phyloP scores from a whole-genome alignment of 1,139 yeast species.

The Pichiaceae sp. region DNA sequence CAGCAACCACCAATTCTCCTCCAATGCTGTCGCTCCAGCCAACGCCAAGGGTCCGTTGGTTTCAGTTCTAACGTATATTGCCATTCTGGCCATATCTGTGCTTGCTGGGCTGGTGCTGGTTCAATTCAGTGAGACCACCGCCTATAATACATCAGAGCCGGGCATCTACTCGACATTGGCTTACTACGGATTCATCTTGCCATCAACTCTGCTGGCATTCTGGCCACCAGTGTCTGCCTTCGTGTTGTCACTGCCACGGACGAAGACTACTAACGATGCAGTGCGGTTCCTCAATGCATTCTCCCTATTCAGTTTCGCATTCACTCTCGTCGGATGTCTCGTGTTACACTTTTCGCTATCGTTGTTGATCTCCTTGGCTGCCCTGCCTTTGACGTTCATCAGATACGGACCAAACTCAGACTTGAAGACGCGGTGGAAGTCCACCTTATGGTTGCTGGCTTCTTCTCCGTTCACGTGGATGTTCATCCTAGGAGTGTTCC shows the following conservation, averaged over 20 bases:
- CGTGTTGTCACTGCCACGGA: neutral
- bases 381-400: conserved; percentile 66
- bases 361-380: conserved; percentile 53
- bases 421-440: conserved; percentile 6
- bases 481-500: conserved; percentile 17
- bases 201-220: conserved; percentile 6
- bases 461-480: conserved; percentile 24
- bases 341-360: conserved; percentile 84
- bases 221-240: conserved; percentile 7
- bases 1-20: conserved; percentile 6
- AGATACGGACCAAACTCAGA: conserved; percentile 29
- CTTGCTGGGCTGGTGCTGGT: conserved; percentile 11
- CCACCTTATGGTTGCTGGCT: conserved; percentile 12
- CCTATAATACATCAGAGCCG: conserved; percentile 5
- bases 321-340: conserved; percentile 64
- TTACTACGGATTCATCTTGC: conserved; percentile 3
- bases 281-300: conserved; percentile 31
- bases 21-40: conserved; percentile 9
- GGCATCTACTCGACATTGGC: conserved; percentile 8
- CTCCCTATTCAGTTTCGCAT: conserved; percentile 43
- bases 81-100: conserved; percentile 7
- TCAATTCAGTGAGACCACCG: neutral
- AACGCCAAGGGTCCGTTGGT: conserved; percentile 5
- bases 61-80: conserved; percentile 9
- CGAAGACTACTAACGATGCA: conserved; percentile 13